Evolutionary conservation across 2,329 filamentous ascomycete species (phyloP), one percentile per base, ranked within the genome.

Genomic region (Claviceps paspali): DNA sequence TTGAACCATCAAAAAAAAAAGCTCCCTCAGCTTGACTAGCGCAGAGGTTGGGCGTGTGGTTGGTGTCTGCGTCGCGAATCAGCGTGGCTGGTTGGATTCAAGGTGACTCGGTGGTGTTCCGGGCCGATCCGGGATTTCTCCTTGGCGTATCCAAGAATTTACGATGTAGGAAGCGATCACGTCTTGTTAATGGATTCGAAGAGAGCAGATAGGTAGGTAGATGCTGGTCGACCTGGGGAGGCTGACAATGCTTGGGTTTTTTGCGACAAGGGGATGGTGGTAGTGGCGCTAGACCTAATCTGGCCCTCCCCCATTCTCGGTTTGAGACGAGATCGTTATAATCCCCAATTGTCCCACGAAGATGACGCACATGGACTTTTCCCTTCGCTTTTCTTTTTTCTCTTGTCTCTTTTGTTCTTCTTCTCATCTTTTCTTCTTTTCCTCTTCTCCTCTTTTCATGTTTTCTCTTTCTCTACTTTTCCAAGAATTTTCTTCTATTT

Each of bases 211-310:
- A n/a, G n/a, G n/a, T n/a, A 27, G 36, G 12, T 22, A 17, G 22
- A 30, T 21, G n/a, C 19, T 29, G 26, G 29, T 8, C 7, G 18
- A 32, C 33, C 34, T 31, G 33, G 19, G 38, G 34, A 40, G 35
- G 38, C 28, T 38, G 38, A 21, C 31, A 38, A 42, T 38, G 38
- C 40, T 35, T 35, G 41, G 23, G 37, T 33, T 40, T 42, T 40
- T 38, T 33, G 41, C 21, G 38, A 33, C 33, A 26, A 33, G 11
- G 40, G 43, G 38, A 34, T 38, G 42, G 15, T 2, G 11, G 11
- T 18, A 14, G 3, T 14, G 10, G 17, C 54, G 51, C 56, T 59
- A 59, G 41, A 37, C 56, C 56, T 19, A 37, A 52, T 56, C 47
- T 19, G 45, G 56, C 41, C 36, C 43, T 40, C 42, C n/a, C n/a